These are phyloP conservation scores for Botryobasidium botryosum DNA, from an alignment of 768 basidiomycete species.

Conservation along the genomic window DNA sequence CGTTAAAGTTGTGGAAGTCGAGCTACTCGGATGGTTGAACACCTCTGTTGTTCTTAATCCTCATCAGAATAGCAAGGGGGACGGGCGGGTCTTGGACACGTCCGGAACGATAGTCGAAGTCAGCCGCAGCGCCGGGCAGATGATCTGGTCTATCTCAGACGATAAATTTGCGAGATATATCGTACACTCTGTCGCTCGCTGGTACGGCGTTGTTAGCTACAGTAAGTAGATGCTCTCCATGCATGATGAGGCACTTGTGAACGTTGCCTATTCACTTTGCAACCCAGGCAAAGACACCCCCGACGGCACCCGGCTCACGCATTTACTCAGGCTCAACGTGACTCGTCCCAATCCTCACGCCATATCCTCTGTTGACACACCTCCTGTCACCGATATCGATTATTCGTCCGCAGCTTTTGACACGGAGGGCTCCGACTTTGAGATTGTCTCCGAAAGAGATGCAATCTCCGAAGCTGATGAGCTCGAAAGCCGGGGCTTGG, in stretches of 20 bases:
- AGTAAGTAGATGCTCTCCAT: slow-evolving; percentile 31
- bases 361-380: slow-evolving; percentile 38
- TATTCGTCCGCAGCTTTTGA: slow-evolving; percentile 20
- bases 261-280: not conserved
- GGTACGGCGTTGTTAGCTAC: slow-evolving; percentile 64
- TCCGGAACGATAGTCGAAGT: slow-evolving; percentile 38
- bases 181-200: slow-evolving; percentile 68
- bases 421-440: slow-evolving; percentile 7
- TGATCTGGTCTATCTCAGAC: slow-evolving; percentile 49
- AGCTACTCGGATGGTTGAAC: slow-evolving; percentile 18
- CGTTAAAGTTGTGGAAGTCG: slow-evolving; percentile 53
- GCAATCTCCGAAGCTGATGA: slow-evolving; percentile 4
- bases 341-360: slow-evolving; percentile 37
- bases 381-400: slow-evolving; percentile 52
- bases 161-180: slow-evolving; percentile 66
- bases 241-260: not conserved
- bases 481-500: not conserved
- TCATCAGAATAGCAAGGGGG: slow-evolving; percentile 2
- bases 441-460: slow-evolving; percentile 6
- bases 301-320: slow-evolving; percentile 45
- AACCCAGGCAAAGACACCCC: slow-evolving; percentile 18
- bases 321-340: slow-evolving; percentile 64
- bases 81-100: slow-evolving; percentile 4
- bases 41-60: not conserved
- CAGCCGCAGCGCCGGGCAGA: slow-evolving; percentile 41